Base-by-base conservation (phyloP, 495 filamentous ascomycete species). In the Glarea lozoyensis region DNA sequence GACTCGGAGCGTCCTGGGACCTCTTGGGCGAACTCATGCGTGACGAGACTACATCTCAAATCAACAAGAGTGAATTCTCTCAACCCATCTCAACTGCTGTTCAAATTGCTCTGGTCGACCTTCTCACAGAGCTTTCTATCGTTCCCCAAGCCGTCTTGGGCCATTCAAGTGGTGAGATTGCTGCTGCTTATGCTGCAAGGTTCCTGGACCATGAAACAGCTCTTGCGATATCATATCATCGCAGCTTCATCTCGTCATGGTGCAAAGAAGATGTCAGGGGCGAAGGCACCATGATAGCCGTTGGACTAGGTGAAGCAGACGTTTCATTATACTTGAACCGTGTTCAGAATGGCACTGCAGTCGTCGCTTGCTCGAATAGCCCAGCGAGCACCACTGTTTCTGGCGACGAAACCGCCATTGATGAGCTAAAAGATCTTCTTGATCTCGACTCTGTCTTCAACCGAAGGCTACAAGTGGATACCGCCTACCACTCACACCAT, bases 151-250 rank as follows among this genome's bases (percentile, higher is more conserved):
- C 68, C 17, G 76, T 81, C 0, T 65, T 76, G 4, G 79, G 79
- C 10, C 79, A 84, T 59, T 82, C 79, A 1, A 76, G 70, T 52
- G 79, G 79, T 10, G 79, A 84, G 52, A 82, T 83, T 49, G 70
- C 63, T 12, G 74, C 72, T 2, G 71, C 72, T 0, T 74, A 71
- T 38, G 64, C 68, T 4, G 66, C 68, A 3, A 72, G 73, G 2
- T 56, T 64, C 11, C 41, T 78, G 12, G 63, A 49, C 3, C 70
- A 72, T 13, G 58, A 67, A n/a, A 60, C 68, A 0, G 71, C 65
- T 17, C 75, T 82, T 60, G 48, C 66, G 4, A 59, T 77, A 0
- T 68, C 76, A 2, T 65, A 70, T 62, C 59, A 70, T 57, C 54
- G 64, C 15, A 58, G 69, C 16, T 16, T 15, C 10, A 11, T 42